Evolutionary conservation across 495 filamentous ascomycete species (phyloP), one percentile per base, ranked within the genome.

Genomic region (Gamarada debralockiae): DNA sequence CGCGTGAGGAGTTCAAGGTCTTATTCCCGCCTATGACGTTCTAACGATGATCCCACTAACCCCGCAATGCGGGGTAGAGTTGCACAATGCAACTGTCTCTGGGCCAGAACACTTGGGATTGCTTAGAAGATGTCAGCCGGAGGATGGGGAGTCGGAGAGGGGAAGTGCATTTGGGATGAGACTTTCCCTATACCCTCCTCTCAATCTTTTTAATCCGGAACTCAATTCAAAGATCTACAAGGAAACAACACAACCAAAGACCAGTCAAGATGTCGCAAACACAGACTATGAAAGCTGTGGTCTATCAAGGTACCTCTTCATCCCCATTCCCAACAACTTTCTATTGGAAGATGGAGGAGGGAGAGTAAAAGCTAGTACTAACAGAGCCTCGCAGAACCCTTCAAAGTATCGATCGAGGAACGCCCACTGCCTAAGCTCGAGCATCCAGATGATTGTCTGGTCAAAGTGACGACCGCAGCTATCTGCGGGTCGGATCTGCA

Each of bases 391-490:
- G 23, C 12, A 58, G 51, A 55, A 44, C 56, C 57, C 18, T 59
- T 55, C 52, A 55, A 52, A 33, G 57, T 59, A 2, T 27, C 51
- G 0, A 29, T 59, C 20, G 52, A 55, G 34, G 72, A 80, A 44
- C 73, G 77, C 3, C 67, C 73, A 23, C 60, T 61, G 40, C 79
- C 78, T 0, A 73, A 71, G 52, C 56, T 82, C 36, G 64, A 77
- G 52, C 79, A 79, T 61, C 72, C 76, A 2, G 73, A 79, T 60
- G 76, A 79, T 58, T 66, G 68, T 38, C 71, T 84, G 54, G 70
- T 84, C 51, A 78, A 77, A 54, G 73, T 82, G 24, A 82, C 77
- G 15, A 82, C 75, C 15, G 71, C 76, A 33, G 76, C 75, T 1
- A 82, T 83, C 38, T 82, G 80, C 54, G 77, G 75, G 70, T 52